These are phyloP conservation scores for Ogataea hybrid DNA, from an alignment of 1,139 yeast species.

Conservation along the genomic window DNA sequence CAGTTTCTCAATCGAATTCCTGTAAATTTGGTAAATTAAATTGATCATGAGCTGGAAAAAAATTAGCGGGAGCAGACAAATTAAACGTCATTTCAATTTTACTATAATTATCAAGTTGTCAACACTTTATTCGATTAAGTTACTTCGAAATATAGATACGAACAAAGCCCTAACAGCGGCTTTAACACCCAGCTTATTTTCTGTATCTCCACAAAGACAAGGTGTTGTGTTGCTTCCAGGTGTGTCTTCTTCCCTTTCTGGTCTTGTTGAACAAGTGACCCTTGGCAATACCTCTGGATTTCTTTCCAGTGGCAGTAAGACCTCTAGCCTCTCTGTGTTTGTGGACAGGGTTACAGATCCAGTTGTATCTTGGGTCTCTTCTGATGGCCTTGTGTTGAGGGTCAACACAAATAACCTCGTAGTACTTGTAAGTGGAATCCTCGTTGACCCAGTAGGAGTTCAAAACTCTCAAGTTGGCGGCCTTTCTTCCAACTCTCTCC, in stretches of 20 bases:
- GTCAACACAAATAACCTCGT: constrained; percentile 94
- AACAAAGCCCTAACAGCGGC: constrained; percentile 7
- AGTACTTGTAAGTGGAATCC: constrained; percentile 99
- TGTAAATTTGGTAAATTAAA: neutral
- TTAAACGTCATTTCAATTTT: neutral
- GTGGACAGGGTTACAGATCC: constrained; percentile 99
- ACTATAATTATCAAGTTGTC: neutral
- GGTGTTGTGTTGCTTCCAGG: constrained; percentile 99
- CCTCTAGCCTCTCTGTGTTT: constrained; percentile 99
- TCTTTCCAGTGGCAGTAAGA: constrained; percentile 97
- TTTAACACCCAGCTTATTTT: constrained; percentile 51
- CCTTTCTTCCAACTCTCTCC: constrained; percentile 99
- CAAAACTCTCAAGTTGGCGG: constrained; percentile 97
- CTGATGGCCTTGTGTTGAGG: constrained; percentile 99
- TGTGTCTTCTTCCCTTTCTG: constrained; percentile 97
- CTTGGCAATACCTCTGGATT: constrained; percentile 99
- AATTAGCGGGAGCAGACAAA: neutral
- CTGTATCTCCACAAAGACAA: constrained; percentile 99
- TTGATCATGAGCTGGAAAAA: neutral
- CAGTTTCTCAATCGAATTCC: constrained; percentile 1
- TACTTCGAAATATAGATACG: constrained; percentile 4
- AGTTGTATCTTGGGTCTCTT: constrained; percentile 98
- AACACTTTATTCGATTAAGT: constrained; percentile 3
- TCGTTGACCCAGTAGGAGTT: constrained; percentile 99
- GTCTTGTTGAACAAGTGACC: constrained; percentile 99